These are phyloP conservation scores for Podaxis sp. DNA, from an alignment of 768 basidiomycete genomes.

Conservation along the genomic window DNA sequence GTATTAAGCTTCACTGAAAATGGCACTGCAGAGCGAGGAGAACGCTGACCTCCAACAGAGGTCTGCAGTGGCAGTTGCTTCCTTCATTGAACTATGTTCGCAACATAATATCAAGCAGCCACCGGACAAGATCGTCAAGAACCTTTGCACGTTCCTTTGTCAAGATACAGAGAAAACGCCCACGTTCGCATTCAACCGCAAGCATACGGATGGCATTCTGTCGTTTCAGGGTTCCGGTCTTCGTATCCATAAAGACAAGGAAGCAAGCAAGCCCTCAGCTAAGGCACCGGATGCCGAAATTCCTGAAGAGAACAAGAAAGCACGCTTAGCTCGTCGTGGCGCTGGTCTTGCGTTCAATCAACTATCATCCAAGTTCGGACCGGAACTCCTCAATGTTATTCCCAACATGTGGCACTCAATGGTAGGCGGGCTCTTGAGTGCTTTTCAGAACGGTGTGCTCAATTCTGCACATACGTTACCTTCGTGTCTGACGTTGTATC, in stretches of 20 bases:
- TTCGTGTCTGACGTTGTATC: neutral
- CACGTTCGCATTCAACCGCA: slow-evolving; percentile 70
- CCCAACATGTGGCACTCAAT: slow-evolving; percentile 96
- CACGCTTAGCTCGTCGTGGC: slow-evolving; percentile 77
- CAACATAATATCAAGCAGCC: slow-evolving; percentile 73
- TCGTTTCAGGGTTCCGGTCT: slow-evolving; percentile 54
- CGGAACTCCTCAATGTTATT: slow-evolving; percentile 66
- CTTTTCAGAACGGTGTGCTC: slow-evolving; percentile 60
- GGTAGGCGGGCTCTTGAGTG: slow-evolving; percentile 68
- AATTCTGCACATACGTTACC: neutral
- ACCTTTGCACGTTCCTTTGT: slow-evolving; percentile 94
- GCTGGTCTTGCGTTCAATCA: slow-evolving; percentile 79
- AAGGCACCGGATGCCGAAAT: slow-evolving; percentile 35
- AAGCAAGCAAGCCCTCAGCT: slow-evolving; percentile 27
- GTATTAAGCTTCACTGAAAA: slow-evolving; percentile 4
- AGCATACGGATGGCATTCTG: slow-evolving; percentile 66
- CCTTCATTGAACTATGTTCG: slow-evolving; percentile 84
- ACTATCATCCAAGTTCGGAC: slow-evolving; percentile 73
- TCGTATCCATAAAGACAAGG: slow-evolving; percentile 26
- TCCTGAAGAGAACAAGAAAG: slow-evolving; percentile 54
- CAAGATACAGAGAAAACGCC: slow-evolving; percentile 89
- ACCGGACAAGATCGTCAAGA: slow-evolving; percentile 94
- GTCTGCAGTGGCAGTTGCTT: slow-evolving; percentile 80
- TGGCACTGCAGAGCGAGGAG: slow-evolving; percentile 65
- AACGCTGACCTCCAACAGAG: slow-evolving; percentile 85